phyloP scores from a whole-genome alignment of 2,329 filamentous ascomycete genomes.

The Fusarium brachygibbosum region DNA sequence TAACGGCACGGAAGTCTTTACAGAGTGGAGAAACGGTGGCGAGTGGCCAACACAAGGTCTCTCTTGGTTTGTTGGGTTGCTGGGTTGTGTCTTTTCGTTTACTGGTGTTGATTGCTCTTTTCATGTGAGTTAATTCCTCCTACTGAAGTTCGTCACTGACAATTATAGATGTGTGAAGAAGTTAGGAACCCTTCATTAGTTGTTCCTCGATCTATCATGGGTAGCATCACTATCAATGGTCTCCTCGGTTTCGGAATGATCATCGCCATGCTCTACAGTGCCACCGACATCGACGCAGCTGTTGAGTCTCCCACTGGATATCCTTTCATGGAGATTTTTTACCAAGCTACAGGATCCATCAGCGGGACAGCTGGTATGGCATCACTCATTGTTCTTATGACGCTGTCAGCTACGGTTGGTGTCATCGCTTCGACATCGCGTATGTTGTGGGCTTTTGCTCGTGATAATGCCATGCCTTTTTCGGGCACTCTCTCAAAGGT shows the following conservation, averaged over 20 bases:
- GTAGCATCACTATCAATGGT: constrained; percentile 40
- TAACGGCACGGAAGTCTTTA: constrained; percentile 49
- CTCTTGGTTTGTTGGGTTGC: constrained; percentile 44
- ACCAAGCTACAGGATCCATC: constrained; percentile 42
- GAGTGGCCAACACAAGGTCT: constrained; percentile 42
- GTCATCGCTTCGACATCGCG: constrained; percentile 45
- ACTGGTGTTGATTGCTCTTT: constrained; percentile 46
- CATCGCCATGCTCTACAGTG: constrained; percentile 46
- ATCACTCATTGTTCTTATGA: constrained; percentile 42
- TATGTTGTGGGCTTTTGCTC: constrained; percentile 45
- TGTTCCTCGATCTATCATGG: constrained; percentile 45
- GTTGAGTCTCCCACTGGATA: constrained; percentile 42
- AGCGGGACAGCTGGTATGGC: constrained; percentile 39
- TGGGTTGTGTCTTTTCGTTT: constrained; percentile 46
- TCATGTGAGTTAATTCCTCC: constrained; percentile 17
- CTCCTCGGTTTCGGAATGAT: constrained; percentile 42
- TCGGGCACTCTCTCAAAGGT: constrained; percentile 38
- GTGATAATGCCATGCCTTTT: constrained; percentile 43
- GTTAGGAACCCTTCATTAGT: constrained; percentile 41
- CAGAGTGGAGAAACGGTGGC: constrained; percentile 46
- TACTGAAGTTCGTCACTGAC: neutral
- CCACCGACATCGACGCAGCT: constrained; percentile 41
- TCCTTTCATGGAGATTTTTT: constrained; percentile 45
- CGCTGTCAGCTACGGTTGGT: constrained; percentile 41
- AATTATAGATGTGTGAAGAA: constrained; percentile 42